Evolutionary conservation across 768 basidiomycete species (phyloP).

Genomic region (Termitomyces bulborhizus): DNA sequence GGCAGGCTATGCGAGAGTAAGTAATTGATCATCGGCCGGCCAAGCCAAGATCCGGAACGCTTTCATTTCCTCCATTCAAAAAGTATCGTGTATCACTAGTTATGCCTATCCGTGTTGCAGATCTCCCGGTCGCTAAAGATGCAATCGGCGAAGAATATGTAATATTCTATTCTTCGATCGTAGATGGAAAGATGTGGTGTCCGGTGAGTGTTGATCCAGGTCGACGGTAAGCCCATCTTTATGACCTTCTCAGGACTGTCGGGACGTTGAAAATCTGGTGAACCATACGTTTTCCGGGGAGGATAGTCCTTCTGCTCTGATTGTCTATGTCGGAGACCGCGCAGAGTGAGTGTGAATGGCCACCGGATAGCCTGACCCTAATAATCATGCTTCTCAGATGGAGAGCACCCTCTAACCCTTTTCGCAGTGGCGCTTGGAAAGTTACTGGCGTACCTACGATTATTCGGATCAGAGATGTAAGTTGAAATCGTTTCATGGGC

Average conservation of each 20-base stretch:
- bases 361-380: neutral
- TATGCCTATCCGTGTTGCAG: slow-evolving; percentile 49
- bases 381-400: slow-evolving; percentile 40
- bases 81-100: neutral
- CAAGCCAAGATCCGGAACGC: too few relatives aligned
- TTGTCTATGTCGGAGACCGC: slow-evolving; percentile 67
- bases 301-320: slow-evolving; percentile 44
- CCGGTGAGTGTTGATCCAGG: slow-evolving; percentile 37
- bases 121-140: slow-evolving; percentile 29
- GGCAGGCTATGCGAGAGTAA: too few relatives aligned
- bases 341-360: slow-evolving; percentile 40
- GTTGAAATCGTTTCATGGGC: neutral
- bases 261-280: slow-evolving; percentile 51
- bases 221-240: neutral
- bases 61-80: neutral
- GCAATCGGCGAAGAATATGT: slow-evolving; percentile 43
- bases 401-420: slow-evolving; percentile 53
- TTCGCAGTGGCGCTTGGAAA: slow-evolving; percentile 59
- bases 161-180: slow-evolving; percentile 67
- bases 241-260: slow-evolving; percentile 48
- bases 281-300: slow-evolving; percentile 39
- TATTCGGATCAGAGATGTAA: slow-evolving; percentile 51
- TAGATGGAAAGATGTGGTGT: slow-evolving; percentile 64
- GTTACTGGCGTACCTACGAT: slow-evolving; percentile 61
- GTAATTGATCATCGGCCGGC: too few relatives aligned